A percentile compares a stretch with the other conserved stretches of the same genome.
Conservation (phyloP, 2,329 filamentous ascomycete genomes). For the Ceratocystis alfenasii region DNA sequence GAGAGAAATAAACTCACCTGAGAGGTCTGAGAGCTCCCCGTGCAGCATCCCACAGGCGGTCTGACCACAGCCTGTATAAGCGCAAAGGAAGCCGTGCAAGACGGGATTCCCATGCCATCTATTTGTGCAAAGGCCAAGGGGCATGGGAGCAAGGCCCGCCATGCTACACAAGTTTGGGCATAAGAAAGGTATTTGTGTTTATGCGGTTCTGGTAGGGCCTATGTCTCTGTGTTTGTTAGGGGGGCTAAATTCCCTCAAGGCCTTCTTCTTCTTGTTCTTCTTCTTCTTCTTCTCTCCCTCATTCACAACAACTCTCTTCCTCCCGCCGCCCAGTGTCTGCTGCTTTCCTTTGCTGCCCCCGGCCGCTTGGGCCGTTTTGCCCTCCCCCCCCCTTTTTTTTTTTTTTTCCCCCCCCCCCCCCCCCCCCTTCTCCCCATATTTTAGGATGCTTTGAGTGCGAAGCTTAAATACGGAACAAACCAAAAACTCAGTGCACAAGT, state of each 20-base stretch:
- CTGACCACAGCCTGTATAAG: not conserved
- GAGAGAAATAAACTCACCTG: conserved; percentile 6
- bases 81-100: not conserved
- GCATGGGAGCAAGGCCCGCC: not conserved
- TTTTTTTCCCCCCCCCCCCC: no score
- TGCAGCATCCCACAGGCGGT: not conserved
- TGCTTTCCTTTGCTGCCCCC: not conserved
- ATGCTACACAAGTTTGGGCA: not conserved
- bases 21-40: not conserved
- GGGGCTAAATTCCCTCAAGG: no score
- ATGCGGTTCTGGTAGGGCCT: no score
- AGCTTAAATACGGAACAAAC: not conserved
- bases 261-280: no score
- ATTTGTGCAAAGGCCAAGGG: not conserved
- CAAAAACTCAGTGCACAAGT: not conserved
- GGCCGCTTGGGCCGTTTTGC: conserved; percentile 1
- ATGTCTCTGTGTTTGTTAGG: no score
- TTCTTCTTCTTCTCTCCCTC: no score
- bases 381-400: no score
- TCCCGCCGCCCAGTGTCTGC: not conserved
- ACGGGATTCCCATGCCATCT: not conserved
- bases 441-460: not conserved
- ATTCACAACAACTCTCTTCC: not conserved
- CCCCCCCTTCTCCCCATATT: not conserved
- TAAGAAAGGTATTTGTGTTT: not conserved